These are phyloP conservation scores for Lachnellula cervina DNA, from an alignment of 2,329 filamentous ascomycete species.

Conservation along the genomic window DNA sequence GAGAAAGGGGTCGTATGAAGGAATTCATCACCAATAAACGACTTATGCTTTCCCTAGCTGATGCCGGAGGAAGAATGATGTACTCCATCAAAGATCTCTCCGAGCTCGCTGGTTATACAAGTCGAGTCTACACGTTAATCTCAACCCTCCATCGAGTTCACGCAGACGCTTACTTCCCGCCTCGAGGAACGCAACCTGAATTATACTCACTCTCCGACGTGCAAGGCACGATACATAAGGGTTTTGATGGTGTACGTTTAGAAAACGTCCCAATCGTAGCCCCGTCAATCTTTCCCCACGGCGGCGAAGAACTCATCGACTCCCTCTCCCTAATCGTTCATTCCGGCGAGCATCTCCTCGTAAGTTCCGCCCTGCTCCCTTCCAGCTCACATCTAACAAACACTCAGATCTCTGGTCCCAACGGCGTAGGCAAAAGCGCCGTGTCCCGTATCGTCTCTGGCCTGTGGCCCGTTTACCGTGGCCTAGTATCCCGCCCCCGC, in stretches of 20 bases:
- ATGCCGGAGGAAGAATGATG: conserved; percentile 98
- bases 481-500: conserved; percentile 83
- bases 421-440: conserved; percentile 89
- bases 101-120: conserved; percentile 92
- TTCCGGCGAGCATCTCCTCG: conserved; percentile 82
- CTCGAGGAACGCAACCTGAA: conserved; percentile 63
- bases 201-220: conserved; percentile 86
- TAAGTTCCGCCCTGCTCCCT: conserved; percentile 30
- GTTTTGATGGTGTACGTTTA: conserved; percentile 88
- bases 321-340: conserved; percentile 85
- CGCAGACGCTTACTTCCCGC: conserved; percentile 77
- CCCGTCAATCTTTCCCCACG: conserved; percentile 79
- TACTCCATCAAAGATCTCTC: conserved; percentile 98
- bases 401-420: conserved; percentile 77
- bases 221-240: conserved; percentile 89
- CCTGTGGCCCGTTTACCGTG: conserved; percentile 93
- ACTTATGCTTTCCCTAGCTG: conserved; percentile 93
- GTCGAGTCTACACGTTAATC: conserved; percentile 90
- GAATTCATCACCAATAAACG: conserved; percentile 99
- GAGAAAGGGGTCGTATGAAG: conserved; percentile 87
- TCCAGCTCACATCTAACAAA: conserved; percentile 5
- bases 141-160: conserved; percentile 92
- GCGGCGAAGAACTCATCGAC: conserved; percentile 87
- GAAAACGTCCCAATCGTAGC: conserved; percentile 93
- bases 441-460: conserved; percentile 85